phyloP scores from a whole-genome alignment of 108 stramenopile genomes.

The Nitzschia sp. region DNA sequence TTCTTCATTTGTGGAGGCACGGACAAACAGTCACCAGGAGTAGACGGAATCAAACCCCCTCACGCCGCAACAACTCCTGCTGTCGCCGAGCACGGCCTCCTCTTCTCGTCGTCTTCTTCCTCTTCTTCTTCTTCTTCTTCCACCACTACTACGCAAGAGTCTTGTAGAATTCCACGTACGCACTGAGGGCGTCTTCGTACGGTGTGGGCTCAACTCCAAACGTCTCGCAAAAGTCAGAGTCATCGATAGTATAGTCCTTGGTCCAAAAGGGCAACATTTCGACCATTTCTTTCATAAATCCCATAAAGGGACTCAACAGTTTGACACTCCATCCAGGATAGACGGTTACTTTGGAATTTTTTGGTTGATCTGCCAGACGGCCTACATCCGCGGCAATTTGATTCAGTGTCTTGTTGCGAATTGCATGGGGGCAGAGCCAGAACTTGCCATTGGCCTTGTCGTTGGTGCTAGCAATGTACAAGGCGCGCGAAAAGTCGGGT shows the following conservation, averaged over 20 bases:
- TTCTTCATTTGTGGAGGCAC: no score
- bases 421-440: conserved; percentile 37
- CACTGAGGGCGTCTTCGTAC: conserved; percentile 27
- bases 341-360: conserved; percentile 9
- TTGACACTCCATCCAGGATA: conserved; percentile 2
- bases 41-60: no score
- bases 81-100: no score
- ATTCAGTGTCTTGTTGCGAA: conserved; percentile 22
- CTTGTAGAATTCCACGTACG: conserved; percentile 19
- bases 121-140: no score
- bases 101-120: no score
- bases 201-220: conserved; percentile 32
- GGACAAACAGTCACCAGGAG: no score
- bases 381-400: conserved; percentile 32
- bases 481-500: conserved; percentile 28
- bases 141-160: no score
- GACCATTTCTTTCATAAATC: conserved; percentile 31
- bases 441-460: conserved; percentile 23
- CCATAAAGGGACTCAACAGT: conserved; percentile 21
- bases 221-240: conserved; percentile 27
- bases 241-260: conserved; percentile 37
- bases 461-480: conserved; percentile 24
- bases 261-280: conserved; percentile 40
- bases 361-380: background rate
- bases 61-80: no score